A percentile compares a stretch with the other conserved stretches of the same genome.
Conservation (phyloP, 2,329 filamentous ascomycete species). For the Fusarium gaditjirri region DNA sequence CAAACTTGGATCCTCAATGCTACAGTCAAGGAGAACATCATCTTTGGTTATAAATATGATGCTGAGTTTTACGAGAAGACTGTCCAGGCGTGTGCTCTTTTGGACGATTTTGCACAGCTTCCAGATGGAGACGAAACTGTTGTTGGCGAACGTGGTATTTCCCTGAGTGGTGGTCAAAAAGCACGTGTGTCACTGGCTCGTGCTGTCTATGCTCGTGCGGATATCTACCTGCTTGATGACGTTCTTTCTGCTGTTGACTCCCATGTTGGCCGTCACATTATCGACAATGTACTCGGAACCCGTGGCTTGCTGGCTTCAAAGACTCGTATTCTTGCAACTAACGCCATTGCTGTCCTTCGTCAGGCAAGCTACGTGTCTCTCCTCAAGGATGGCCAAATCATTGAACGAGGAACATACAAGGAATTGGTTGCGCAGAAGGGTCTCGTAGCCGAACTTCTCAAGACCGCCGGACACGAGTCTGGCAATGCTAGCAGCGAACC, state of each 20-base stretch:
- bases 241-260: constrained; percentile 97
- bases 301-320: constrained; percentile 85
- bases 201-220: constrained; percentile 96
- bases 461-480: constrained; percentile 73
- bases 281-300: constrained; percentile 90
- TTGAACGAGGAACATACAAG: constrained; percentile 89
- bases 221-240: constrained; percentile 94
- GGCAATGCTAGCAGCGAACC: constrained; percentile 52
- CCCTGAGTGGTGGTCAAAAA: constrained; percentile 94
- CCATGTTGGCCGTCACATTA: constrained; percentile 93
- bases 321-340: constrained; percentile 92
- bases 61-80: constrained; percentile 94
- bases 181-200: constrained; percentile 90
- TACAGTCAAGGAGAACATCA: constrained; percentile 94
- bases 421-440: constrained; percentile 95
- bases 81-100: constrained; percentile 87
- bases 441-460: constrained; percentile 85
- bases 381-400: constrained; percentile 82
- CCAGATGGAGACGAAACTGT: constrained; percentile 97
- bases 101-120: constrained; percentile 90
- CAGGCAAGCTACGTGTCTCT: constrained; percentile 91
- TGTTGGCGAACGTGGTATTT: constrained; percentile 96
- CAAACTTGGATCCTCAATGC: constrained; percentile 98
- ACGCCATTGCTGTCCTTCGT: constrained; percentile 89
- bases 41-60: constrained; percentile 95